A percentile compares a stretch with the other conserved stretches of the same genome.
Evolutionary conservation across 2,329 filamentous ascomycete species (phyloP).

Genomic region (Aspergillus ochraceus): DNA sequence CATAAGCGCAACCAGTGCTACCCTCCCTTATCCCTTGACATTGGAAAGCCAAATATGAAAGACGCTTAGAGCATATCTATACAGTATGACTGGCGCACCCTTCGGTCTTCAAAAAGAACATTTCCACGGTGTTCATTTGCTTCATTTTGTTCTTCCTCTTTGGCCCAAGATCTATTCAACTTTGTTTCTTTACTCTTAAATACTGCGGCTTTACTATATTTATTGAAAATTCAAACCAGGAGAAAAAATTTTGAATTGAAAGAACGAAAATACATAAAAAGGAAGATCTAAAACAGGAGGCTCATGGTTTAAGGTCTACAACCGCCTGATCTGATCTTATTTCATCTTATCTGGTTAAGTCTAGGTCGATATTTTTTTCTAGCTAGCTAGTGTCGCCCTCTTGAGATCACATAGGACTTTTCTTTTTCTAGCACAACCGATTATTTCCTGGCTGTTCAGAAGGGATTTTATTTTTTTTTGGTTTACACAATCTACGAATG

Average conservation of each 20-base stretch:
- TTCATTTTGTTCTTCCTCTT: background rate
- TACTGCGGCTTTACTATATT: background rate
- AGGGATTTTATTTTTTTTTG: too few species aligned
- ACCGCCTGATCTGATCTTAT: background rate
- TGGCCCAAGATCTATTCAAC: background rate
- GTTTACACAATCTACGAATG: too few species aligned
- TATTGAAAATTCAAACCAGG: background rate
- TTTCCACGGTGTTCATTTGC: background rate
- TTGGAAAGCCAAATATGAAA: background rate
- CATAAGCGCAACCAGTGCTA: background rate
- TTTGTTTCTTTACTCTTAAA: too few species aligned
- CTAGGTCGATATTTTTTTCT: too few species aligned
- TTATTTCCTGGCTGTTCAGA: background rate
- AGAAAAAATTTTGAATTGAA: background rate
- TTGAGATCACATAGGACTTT: background rate
- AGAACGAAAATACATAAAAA: background rate
- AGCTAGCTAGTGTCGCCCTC: background rate
- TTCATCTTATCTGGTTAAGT: background rate
- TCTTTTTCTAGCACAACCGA: background rate
- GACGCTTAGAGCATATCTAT: background rate
- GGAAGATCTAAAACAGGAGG: background rate
- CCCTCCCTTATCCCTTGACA: background rate
- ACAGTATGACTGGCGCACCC: background rate
- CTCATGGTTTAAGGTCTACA: background rate
- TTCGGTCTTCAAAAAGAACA: background rate